A percentile compares a stretch with the other conserved stretches of the same genome.
phyloP scores from a whole-genome alignment of 768 basidiomycete genomes.

The Leccinum olivaceopallidum region DNA sequence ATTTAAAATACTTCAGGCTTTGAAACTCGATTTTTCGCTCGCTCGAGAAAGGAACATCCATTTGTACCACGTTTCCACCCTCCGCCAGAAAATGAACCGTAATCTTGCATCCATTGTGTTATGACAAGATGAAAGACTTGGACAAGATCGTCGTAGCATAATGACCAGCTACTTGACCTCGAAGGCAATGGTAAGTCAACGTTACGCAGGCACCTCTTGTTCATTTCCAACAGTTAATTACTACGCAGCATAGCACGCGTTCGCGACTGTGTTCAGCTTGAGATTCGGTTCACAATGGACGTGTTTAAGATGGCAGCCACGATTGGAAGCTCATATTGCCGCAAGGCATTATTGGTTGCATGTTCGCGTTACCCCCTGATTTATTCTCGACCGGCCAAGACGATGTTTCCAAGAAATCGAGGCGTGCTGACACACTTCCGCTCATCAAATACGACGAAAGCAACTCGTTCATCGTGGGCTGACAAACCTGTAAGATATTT shows the following conservation, averaged over 20 bases:
- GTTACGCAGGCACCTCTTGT: background rate
- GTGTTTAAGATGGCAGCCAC: background rate
- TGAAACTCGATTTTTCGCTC: background rate
- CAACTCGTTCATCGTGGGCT: background rate
- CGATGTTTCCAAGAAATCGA: constrained; percentile 6
- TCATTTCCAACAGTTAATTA: background rate
- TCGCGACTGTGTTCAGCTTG: background rate
- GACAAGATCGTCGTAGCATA: background rate
- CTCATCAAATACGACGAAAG: constrained; percentile 19
- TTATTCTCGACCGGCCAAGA: background rate
- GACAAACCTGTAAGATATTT: constrained; percentile 6
- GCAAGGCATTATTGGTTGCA: background rate
- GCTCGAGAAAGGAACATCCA: background rate
- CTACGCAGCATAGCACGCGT: background rate
- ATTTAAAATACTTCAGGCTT: background rate
- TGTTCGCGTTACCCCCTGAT: too few relatives aligned
- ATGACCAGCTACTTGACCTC: background rate
- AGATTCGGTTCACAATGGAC: background rate
- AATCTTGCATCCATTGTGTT: background rate
- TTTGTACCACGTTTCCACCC: background rate
- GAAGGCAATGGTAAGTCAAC: background rate
- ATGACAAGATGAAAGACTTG: background rate
- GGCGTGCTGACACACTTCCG: constrained; percentile 18
- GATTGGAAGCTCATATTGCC: background rate
- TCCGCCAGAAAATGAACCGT: background rate